Percentiles rank a stretch among this genome's conserved stretches.
These are phyloP conservation scores for Fraxinus paxiana DNA, from an alignment of 305 asterid genomes.

Conservation along the genomic window DNA sequence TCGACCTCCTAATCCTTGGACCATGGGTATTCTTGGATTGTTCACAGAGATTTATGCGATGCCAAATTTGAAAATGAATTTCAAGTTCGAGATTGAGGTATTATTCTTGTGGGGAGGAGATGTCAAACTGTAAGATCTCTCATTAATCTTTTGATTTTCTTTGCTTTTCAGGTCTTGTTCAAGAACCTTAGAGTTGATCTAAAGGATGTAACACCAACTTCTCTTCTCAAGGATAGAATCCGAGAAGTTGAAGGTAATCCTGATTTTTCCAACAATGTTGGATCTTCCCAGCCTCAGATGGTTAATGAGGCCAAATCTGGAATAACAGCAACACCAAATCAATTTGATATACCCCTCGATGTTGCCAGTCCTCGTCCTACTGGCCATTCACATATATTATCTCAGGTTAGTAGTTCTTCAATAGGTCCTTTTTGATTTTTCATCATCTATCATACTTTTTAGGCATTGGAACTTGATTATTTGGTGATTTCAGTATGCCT, in stretches of 20 bases:
- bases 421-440: slow-evolving; percentile 11
- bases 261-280: slow-evolving; percentile 84
- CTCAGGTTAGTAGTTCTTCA: slow-evolving; percentile 55
- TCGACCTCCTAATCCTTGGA: slow-evolving; percentile 99
- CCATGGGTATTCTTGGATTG: slow-evolving; percentile 94
- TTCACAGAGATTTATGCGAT: slow-evolving; percentile 90
- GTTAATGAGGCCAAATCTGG: slow-evolving; percentile 67
- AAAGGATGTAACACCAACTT: slow-evolving; percentile 76
- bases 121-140: slow-evolving; percentile 1
- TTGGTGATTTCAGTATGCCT: slow-evolving; percentile 54
- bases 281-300: slow-evolving; percentile 60
- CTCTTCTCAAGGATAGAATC: slow-evolving; percentile 74
- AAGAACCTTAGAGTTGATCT: slow-evolving; percentile 86
- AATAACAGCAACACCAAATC: slow-evolving; percentile 58
- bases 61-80: slow-evolving; percentile 97
- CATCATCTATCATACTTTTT: background rate
- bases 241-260: slow-evolving; percentile 96
- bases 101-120: background rate
- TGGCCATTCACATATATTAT: slow-evolving; percentile 60
- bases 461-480: slow-evolving; percentile 17
- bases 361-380: slow-evolving; percentile 61
- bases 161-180: slow-evolving; percentile 70
- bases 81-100: slow-evolving; percentile 98
- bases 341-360: slow-evolving; percentile 71
- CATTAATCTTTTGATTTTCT: slow-evolving; percentile 14